Percentiles rank a stretch among this genome's conserved stretches.
phyloP scores from a whole-genome alignment of 495 filamentous ascomycete genomes.

The Xylaria venustula region DNA sequence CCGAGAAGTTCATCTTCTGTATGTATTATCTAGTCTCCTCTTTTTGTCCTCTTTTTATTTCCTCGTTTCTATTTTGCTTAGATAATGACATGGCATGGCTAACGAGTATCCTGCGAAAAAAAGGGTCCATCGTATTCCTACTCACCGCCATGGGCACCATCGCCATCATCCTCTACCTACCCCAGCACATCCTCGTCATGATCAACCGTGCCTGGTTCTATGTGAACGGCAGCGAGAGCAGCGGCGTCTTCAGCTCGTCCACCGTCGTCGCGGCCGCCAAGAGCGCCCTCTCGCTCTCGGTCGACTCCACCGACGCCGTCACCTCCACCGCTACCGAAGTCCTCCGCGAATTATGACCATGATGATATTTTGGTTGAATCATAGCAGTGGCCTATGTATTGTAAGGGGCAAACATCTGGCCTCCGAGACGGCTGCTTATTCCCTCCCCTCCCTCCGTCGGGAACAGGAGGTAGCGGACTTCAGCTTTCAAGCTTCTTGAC shows the following conservation, averaged over 20 bases:
- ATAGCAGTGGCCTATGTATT: no score
- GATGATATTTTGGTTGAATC: no score
- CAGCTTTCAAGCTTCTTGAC: not conserved
- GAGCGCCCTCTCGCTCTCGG: slow-evolving; percentile 26
- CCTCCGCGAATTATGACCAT: slow-evolving; percentile 36
- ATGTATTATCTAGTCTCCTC: slow-evolving; percentile 9
- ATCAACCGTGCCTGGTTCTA: slow-evolving; percentile 89
- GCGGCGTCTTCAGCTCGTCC: slow-evolving; percentile 17
- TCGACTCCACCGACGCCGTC: slow-evolving; percentile 27
- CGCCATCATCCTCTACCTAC: slow-evolving; percentile 86
- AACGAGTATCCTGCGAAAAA: not conserved
- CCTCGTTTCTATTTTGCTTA: not conserved
- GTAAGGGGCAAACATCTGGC: no score
- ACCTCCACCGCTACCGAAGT: slow-evolving; percentile 31
- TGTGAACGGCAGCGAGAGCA: slow-evolving; percentile 72
- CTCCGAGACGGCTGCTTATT: no score
- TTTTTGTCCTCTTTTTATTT: not conserved
- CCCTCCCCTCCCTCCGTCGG: not conserved
- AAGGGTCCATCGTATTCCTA: slow-evolving; percentile 89
- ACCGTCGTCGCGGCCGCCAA: slow-evolving; percentile 35
- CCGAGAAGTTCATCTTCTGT: slow-evolving; percentile 51
- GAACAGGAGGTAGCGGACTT: not conserved
- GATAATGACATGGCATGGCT: no score
- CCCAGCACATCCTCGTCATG: slow-evolving; percentile 79
- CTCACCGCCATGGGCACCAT: slow-evolving; percentile 80